Base-by-base conservation (phyloP, 2,329 filamentous ascomycete genomes). In the Camillea tinctor region DNA sequence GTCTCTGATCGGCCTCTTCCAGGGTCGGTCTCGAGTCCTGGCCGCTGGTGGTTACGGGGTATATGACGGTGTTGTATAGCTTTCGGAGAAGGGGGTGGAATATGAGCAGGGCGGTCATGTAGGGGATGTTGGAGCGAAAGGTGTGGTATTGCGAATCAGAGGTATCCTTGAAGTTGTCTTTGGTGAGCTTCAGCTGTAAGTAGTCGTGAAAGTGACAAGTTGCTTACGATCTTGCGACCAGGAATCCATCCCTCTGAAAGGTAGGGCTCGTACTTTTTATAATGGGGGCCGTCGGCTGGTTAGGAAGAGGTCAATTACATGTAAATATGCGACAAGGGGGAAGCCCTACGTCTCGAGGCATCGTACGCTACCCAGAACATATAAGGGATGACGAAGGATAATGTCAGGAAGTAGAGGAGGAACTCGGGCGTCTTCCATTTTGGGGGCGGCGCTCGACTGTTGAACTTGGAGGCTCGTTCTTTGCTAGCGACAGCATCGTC, bases 331-430 rank as follows among this genome's bases (percentile, higher is more conserved):
- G 22, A 24, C 19, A 9, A n/a, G n/a, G 26, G 26, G 26, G 26
- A 9, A 17, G 22, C 19, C 82, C 60, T 76, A 93, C 93, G 84
- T 77, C 88, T 85, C 22, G 95, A 99, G 52, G 96, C 92, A 76
- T 91, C 86, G 67, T 93, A 91, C 9, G 90, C 88, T n/a, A 89
- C 82, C 80, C 92, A 96, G 77, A 97, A 92, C 93, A 99, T 99
- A 69, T 88, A 84, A 8, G 92, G 92, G 23, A 98, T 81, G 58
- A 81, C 81, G 5, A 85, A 72, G 26, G 82, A 63, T 68, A 97
- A 85, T 66, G 91, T 76, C 20, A 89, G 53, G 67, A 88, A 90
- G 79, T 99, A 98, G 57, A 93, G 68, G 73, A 86, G 89, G 78
- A 95, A 98, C 77, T 99, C 95, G 2, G 84, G 83, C 0, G 93